Conservation (phyloP, 1,284 basidiomycete species). For the Leucoagaricus sp. region DNA sequence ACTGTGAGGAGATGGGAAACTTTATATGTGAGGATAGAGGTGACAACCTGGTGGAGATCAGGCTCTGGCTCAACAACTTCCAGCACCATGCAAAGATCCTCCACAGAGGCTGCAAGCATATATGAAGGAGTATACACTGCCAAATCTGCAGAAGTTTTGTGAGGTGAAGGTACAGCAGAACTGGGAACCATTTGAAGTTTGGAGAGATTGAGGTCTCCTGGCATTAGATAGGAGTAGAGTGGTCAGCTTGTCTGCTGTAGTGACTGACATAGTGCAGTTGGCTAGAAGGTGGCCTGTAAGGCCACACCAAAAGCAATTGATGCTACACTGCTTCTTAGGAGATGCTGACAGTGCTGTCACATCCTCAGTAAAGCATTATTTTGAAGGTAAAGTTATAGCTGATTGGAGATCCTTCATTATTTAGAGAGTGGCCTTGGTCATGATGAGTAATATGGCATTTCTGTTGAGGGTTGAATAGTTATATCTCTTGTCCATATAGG, state of each 20-base stretch:
- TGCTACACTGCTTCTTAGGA: neutral
- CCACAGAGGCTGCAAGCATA: conserved; percentile 17
- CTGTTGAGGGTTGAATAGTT: conserved; percentile 22
- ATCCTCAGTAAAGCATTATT: neutral
- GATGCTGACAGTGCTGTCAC: neutral
- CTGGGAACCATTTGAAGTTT: conserved; percentile 12
- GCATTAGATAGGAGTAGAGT: conserved; percentile 13
- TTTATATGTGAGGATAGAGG: neutral
- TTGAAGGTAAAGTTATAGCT: neutral
- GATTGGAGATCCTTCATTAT: neutral
- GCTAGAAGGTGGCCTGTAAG: conserved; percentile 24
- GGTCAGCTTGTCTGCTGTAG: conserved; percentile 21
- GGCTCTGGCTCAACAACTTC: neutral
- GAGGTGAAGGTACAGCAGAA: neutral
- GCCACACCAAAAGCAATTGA: conserved; percentile 33
- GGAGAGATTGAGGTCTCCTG: neutral
- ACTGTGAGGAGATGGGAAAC: neutral
- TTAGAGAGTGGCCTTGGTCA: neutral
- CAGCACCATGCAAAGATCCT: conserved; percentile 9
- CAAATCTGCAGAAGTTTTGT: neutral
- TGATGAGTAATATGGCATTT: neutral
- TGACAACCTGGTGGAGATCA: conserved; percentile 8
- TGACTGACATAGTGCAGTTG: conserved; percentile 22
- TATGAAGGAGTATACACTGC: neutral
- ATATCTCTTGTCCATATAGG: conserved; percentile 19